Evolutionary conservation across 2,329 filamentous ascomycete species (phyloP).

Genomic region (Hymenoscyphus linearis): DNA sequence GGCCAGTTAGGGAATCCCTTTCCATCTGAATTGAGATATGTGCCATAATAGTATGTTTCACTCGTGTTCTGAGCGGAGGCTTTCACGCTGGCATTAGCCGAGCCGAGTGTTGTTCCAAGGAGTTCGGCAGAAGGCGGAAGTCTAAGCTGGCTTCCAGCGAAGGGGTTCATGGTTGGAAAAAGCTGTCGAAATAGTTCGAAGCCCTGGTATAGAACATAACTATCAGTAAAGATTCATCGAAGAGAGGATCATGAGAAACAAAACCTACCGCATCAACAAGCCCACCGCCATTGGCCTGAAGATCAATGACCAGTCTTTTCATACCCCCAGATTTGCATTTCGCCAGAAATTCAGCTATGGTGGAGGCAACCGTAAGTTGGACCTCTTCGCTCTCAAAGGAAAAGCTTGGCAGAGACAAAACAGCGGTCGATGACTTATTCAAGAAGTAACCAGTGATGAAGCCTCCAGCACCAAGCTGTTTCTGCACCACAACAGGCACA

Average conservation of each 20-base stretch:
- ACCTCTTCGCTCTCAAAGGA: slow-evolving; percentile 27
- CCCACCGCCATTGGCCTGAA: slow-evolving; percentile 54
- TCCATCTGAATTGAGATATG: background rate
- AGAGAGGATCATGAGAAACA: slow-evolving; percentile 48
- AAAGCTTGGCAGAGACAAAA: slow-evolving; percentile 17
- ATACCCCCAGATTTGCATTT: slow-evolving; percentile 45
- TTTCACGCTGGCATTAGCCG: background rate
- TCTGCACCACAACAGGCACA: background rate
- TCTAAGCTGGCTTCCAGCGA: slow-evolving; percentile 3
- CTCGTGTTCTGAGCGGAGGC: background rate
- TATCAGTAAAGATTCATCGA: slow-evolving; percentile 12
- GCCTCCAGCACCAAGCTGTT: slow-evolving; percentile 7
- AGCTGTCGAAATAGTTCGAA: slow-evolving; percentile 21
- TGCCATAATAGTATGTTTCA: background rate
- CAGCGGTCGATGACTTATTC: slow-evolving; percentile 16
- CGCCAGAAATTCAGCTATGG: slow-evolving; percentile 35
- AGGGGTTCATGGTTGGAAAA: slow-evolving; percentile 15
- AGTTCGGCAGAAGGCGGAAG: slow-evolving; percentile 15
- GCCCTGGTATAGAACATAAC: background rate
- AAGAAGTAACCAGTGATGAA: slow-evolving; percentile 22
- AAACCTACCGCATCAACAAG: slow-evolving; percentile 49
- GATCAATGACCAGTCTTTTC: slow-evolving; percentile 55
- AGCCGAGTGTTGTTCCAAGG: slow-evolving; percentile 12
- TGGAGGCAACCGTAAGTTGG: slow-evolving; percentile 7
- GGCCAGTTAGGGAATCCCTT: background rate